phyloP scores from a whole-genome alignment of 495 filamentous ascomycete species.

The Neurospora terricola region DNA sequence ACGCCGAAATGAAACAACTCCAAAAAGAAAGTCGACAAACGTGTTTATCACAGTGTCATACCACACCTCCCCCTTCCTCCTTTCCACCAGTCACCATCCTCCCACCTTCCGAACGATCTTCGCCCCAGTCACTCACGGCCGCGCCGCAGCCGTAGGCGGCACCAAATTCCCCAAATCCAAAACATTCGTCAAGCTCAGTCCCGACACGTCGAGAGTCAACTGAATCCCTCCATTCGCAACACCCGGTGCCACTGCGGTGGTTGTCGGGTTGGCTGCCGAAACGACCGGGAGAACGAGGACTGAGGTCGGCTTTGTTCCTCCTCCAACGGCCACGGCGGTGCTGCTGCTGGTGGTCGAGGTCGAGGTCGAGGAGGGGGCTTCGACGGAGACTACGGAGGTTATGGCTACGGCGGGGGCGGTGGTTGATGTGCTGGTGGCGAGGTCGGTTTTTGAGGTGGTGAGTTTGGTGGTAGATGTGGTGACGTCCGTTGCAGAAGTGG shows the following conservation, averaged over 20 bases:
- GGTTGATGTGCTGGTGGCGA: background rate
- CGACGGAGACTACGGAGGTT: slow-evolving; percentile 2
- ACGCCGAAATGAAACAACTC: background rate
- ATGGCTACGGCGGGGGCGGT: slow-evolving; percentile 1
- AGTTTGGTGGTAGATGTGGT: background rate
- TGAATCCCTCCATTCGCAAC: slow-evolving; percentile 5
- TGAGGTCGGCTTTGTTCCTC: slow-evolving; percentile 9
- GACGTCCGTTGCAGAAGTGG: background rate
- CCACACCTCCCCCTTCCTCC: background rate
- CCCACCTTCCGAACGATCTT: background rate
- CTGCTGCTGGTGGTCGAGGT: background rate
- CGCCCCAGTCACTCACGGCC: background rate
- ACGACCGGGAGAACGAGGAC: slow-evolving; percentile 11
- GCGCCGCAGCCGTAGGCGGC: slow-evolving; percentile 10
- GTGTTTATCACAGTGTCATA: background rate
- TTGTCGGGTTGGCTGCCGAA: background rate
- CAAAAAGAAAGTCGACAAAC: background rate
- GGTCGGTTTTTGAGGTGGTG: slow-evolving; percentile 9
- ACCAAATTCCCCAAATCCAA: slow-evolving; percentile 25
- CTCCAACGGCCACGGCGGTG: background rate
- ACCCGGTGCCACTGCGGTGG: background rate
- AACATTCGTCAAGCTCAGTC: slow-evolving; percentile 23
- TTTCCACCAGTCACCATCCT: background rate
- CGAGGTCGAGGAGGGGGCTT: slow-evolving; percentile 10
- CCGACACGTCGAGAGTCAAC: slow-evolving; percentile 20